Conservation (phyloP, 2,329 filamentous ascomycete genomes). For the Claviceps humidiphila region DNA sequence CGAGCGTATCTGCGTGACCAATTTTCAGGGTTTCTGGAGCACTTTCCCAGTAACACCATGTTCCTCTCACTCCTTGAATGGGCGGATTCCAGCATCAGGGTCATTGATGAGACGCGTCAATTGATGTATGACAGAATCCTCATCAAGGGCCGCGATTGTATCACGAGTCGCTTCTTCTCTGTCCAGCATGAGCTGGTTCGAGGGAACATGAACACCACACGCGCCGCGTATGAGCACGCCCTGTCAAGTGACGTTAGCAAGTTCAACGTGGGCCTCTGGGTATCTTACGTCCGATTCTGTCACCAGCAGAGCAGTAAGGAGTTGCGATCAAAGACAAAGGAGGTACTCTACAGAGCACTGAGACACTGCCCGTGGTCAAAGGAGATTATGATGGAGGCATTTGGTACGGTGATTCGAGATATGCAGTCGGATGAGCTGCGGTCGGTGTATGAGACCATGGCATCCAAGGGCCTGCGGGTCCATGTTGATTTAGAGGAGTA, state of each 20-base stretch:
- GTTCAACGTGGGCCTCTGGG: conserved; percentile 33
- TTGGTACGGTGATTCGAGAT: conserved; percentile 27
- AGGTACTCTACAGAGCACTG: conserved; percentile 34
- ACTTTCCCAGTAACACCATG: conserved; percentile 64
- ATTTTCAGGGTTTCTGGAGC: conserved; percentile 43
- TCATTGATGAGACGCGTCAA: conserved; percentile 65
- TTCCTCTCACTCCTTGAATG: conserved; percentile 63
- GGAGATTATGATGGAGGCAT: conserved; percentile 37
- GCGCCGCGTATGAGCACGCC: conserved; percentile 39
- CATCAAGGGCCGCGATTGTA: conserved; percentile 23
- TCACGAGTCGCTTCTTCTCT: conserved; percentile 34
- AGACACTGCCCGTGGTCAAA: conserved; percentile 37
- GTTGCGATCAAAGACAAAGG: conserved; percentile 27
- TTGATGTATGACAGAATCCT: conserved; percentile 43
- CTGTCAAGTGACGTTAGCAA: conserved; percentile 26
- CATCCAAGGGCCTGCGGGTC: conserved; percentile 34
- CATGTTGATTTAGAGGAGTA: conserved; percentile 40
- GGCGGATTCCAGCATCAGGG: conserved; percentile 56
- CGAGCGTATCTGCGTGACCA: conserved; percentile 50
- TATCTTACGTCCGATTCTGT: conserved; percentile 36
- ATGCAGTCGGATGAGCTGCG: conserved; percentile 36
- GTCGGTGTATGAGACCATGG: conserved; percentile 34
- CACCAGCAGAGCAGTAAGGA: conserved; percentile 18
- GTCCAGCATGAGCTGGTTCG: conserved; percentile 35
- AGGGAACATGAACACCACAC: conserved; percentile 36